Conservation (phyloP, 257 asterid species). For the Salvia hispanica region DNA sequence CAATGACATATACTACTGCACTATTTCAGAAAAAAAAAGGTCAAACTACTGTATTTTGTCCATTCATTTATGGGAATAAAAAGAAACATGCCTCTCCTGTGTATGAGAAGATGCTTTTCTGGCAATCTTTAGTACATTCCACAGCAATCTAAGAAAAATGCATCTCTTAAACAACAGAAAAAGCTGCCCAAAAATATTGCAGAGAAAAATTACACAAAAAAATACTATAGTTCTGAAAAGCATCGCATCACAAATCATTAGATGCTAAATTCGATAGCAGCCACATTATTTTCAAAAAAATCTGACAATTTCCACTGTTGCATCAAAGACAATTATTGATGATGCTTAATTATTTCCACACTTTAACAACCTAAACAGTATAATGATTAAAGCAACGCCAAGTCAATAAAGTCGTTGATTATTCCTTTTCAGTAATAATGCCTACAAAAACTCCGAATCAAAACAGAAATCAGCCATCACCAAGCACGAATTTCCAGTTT, state of each 20-base stretch:
- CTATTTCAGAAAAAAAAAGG: neutral
- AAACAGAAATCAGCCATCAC: conserved; percentile 31
- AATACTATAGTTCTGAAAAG: neutral
- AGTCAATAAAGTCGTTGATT: conserved; percentile 19
- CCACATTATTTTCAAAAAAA: conserved; percentile 18
- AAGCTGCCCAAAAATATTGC: conserved; percentile 2
- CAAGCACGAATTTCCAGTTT: neutral
- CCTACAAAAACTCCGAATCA: conserved; percentile 1
- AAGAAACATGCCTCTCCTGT: neutral
- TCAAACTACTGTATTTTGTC: neutral
- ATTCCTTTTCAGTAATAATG: conserved; percentile 25
- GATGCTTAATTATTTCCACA: neutral
- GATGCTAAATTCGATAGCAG: conserved; percentile 20
- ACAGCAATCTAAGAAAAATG: conserved; percentile 8
- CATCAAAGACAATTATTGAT: conserved; percentile 20
- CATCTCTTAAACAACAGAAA: conserved; percentile 8
- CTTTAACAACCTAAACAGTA: conserved; percentile 10
- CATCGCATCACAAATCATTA: conserved; percentile 2
- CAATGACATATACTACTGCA: neutral
- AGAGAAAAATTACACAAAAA: conserved; percentile 2
- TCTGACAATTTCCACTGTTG: conserved; percentile 14
- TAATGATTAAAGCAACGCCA: conserved; percentile 19
- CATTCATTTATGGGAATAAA: conserved; percentile 3
- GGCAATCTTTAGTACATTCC: conserved; percentile 4
- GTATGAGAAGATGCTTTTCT: conserved; percentile 15